These are phyloP conservation scores for Teratosphaeria nubilosa DNA, from an alignment of 2,329 filamentous ascomycete genomes.

Conservation along the genomic window DNA sequence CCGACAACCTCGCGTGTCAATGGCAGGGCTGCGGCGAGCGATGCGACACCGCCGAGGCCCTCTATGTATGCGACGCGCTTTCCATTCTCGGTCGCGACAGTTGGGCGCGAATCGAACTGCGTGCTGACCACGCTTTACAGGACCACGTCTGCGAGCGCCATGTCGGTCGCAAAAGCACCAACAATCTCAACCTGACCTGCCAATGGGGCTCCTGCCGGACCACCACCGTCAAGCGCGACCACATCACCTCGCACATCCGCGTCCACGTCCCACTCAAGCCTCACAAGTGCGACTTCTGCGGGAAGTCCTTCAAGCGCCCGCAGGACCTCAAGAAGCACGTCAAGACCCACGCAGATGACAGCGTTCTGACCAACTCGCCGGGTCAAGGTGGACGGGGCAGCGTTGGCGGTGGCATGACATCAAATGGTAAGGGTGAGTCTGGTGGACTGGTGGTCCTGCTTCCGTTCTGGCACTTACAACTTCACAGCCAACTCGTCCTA, in stretches of 20 bases:
- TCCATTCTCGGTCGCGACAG: neutral
- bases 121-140: conserved; percentile 36
- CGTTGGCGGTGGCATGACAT: conserved; percentile 20
- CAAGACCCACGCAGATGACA: conserved; percentile 96
- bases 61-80: conserved; percentile 45
- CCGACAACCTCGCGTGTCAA: conserved; percentile 46
- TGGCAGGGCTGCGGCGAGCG: conserved; percentile 55
- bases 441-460: neutral
- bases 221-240: conserved; percentile 95
- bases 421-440: conserved; percentile 30
- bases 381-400: conserved; percentile 35
- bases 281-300: conserved; percentile 97
- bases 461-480: conserved; percentile 4
- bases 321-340: conserved; percentile 99
- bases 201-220: conserved; percentile 95
- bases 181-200: conserved; percentile 94
- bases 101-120: neutral
- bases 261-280: conserved; percentile 98
- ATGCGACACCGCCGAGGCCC: conserved; percentile 46
- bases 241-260: conserved; percentile 97
- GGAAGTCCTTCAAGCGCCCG: conserved; percentile 97
- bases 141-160: conserved; percentile 98
- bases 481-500: conserved; percentile 20
- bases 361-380: conserved; percentile 58
- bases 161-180: conserved; percentile 97